Evolutionary conservation across 768 basidiomycete genomes (phyloP).

Genomic region (Tulasnella sp.): DNA sequence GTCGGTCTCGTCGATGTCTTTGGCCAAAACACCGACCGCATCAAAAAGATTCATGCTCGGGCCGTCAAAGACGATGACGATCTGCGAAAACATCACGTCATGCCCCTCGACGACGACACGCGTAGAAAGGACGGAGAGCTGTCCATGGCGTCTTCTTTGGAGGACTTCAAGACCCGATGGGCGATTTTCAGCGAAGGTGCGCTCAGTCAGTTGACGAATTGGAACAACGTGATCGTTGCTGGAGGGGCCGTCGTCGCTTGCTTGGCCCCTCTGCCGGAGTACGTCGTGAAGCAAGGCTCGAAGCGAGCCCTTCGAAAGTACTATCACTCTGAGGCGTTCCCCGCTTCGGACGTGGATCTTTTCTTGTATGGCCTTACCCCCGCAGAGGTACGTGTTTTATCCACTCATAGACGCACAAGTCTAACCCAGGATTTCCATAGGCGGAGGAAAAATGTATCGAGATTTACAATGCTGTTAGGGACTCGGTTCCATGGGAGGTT

Average conservation of each 20-base stretch:
- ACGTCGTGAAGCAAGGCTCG: constrained; percentile 37
- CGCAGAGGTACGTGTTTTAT: constrained; percentile 38
- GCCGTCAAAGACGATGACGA: constrained; percentile 41
- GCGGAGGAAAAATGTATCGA: constrained; percentile 51
- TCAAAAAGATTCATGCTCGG: constrained; percentile 46
- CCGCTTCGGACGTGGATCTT: constrained; percentile 55
- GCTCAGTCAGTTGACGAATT: constrained; percentile 47
- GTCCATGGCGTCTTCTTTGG: constrained; percentile 42
- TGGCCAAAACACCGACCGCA: constrained; percentile 37
- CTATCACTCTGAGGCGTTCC: constrained; percentile 48
- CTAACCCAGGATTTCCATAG: constrained; percentile 26
- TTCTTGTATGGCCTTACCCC: constrained; percentile 54
- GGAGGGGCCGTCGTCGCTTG: constrained; percentile 56
- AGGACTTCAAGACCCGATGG: constrained; percentile 60
- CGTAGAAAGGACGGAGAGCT: constrained; percentile 46
- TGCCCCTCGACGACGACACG: constrained; percentile 40
- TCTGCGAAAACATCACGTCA: constrained; percentile 42
- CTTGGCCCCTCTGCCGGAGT: constrained; percentile 44
- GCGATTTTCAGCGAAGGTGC: constrained; percentile 54
- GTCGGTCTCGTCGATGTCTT: constrained; percentile 58
- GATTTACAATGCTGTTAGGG: constrained; percentile 57
- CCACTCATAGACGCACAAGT: background rate
- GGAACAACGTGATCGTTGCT: constrained; percentile 57
- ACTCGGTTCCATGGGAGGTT: constrained; percentile 55
- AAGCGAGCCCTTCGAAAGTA: constrained; percentile 52